Evolutionary conservation across 2,329 filamentous ascomycete genomes (phyloP), one percentile per base, ranked within the genome.

Genomic region (Sphaceloma murrayae): DNA sequence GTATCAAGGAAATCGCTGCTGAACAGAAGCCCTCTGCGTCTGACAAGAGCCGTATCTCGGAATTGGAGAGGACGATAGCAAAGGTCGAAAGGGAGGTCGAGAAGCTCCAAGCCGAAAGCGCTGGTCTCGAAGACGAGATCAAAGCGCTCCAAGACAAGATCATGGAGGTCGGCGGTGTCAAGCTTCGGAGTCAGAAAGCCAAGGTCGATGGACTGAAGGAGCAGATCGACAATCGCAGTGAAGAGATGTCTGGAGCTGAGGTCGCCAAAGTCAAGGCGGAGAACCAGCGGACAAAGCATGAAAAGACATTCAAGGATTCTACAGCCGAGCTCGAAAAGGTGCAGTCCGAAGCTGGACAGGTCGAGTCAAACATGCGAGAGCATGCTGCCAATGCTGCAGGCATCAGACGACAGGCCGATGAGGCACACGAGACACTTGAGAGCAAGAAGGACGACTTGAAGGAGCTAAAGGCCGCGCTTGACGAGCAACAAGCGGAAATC

Each of bases 101-200:
- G 47, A 83, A 82, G 55, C 73, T 98, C 7, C 85, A 79, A 49
- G 72, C 76, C 7, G 86, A 96, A 63, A 95, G 84, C n/a, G 77
- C 84, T 1, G 91, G 81, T 34, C 79, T 94, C 6, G 91, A 98
- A 60, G 80, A 81, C 18, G 91, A 96, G 62, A 96, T 98, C 64
- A 89, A 94, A 65, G 74, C 74, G 14, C 71, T 98, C 1, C 89
- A 98, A 60, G 82, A 91, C 72, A 94, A 88, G 70, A 98, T 98
- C 57, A 96, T 98, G 91, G 82, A 95, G 63, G 82, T 94, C 51
- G 91, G 91, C 58, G 91, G 91, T 64, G 87, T 96, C 56, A 87
- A 85, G 64, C 77, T 98, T 13, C 81, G 91, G 45, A 77, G 81
- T 13, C 89, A 98, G 60, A 88, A 91, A 54, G 80, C 85, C 49